Evolutionary conservation across 2,329 filamentous ascomycete genomes (phyloP).

Genomic region (Cucurbitaria berberidis): DNA sequence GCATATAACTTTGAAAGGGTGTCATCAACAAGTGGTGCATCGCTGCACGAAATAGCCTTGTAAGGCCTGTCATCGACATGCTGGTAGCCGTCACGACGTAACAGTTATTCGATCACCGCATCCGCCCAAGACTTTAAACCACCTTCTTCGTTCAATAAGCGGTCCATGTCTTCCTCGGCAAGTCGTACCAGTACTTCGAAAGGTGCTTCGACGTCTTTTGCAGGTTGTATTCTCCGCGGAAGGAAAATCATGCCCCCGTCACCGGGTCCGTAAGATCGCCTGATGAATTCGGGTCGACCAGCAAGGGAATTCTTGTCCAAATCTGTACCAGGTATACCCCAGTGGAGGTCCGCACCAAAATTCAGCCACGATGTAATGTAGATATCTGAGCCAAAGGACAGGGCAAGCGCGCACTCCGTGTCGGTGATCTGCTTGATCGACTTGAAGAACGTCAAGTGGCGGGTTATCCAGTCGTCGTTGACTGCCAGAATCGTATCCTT

Average conservation of each 20-base stretch:
- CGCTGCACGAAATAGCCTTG: constrained; percentile 18
- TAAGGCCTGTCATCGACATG: constrained; percentile 8
- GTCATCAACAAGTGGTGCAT: constrained; percentile 20
- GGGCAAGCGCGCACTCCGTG: constrained; percentile 37
- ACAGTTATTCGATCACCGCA: constrained; percentile 28
- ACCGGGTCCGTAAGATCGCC: constrained; percentile 35
- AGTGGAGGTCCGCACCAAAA: constrained; percentile 40
- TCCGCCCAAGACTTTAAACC: constrained; percentile 40
- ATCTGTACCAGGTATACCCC: constrained; percentile 45
- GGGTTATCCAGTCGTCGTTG: constrained; percentile 39
- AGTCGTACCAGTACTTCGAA: constrained; percentile 46
- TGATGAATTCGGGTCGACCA: constrained; percentile 43
- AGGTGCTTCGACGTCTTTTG: constrained; percentile 35
- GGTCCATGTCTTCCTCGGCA: constrained; percentile 42
- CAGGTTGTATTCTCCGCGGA: constrained; percentile 32
- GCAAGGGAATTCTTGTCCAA: constrained; percentile 26
- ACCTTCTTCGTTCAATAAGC: constrained; percentile 34
- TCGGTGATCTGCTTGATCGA: constrained; percentile 37
- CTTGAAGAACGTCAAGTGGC: constrained; percentile 40
- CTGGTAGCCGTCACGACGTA: not conserved
- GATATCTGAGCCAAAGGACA: constrained; percentile 40
- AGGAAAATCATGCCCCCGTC: constrained; percentile 47
- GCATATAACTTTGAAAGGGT: constrained; percentile 5
- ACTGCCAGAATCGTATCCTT: constrained; percentile 35
- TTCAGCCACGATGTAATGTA: constrained; percentile 47